phyloP scores from a whole-genome alignment of 2,329 filamentous ascomycete species.

The Aspergillus piperis region DNA sequence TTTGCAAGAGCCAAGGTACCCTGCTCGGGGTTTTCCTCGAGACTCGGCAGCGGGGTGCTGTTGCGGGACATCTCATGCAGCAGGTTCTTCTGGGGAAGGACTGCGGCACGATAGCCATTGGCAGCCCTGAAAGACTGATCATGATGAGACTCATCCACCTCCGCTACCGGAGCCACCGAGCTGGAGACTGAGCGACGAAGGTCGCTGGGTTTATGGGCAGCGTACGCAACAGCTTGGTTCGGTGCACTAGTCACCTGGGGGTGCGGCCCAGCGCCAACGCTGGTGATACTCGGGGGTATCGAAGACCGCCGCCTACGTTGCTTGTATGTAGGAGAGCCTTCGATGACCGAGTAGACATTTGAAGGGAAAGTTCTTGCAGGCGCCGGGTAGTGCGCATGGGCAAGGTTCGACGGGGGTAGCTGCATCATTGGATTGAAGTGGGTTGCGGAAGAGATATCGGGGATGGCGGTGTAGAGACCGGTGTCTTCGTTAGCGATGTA shows the following conservation, averaged over 20 bases:
- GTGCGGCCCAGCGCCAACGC: conserved; percentile 60
- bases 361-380: conserved; percentile 66
- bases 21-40: conserved; percentile 78
- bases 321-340: conserved; percentile 98
- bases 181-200: conserved; percentile 86
- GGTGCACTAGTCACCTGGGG: conserved; percentile 45
- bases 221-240: conserved; percentile 51
- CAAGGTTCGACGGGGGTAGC: conserved; percentile 80
- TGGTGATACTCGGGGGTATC: conserved; percentile 77
- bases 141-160: conserved; percentile 75
- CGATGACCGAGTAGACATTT: conserved; percentile 92
- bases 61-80: conserved; percentile 79
- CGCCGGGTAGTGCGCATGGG: conserved; percentile 75
- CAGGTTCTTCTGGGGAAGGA: conserved; percentile 75
- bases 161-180: conserved; percentile 78
- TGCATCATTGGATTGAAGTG: conserved; percentile 88
- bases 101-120: conserved; percentile 69
- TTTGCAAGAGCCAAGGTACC: conserved; percentile 68
- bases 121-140: conserved; percentile 78
- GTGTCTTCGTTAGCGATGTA: conserved; percentile 99
- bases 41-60: conserved; percentile 81
- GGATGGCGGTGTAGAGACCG: conserved; percentile 90
- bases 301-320: conserved; percentile 92
- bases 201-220: conserved; percentile 80
- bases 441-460: conserved; percentile 75